phyloP scores from a whole-genome alignment of 2,329 filamentous ascomycete genomes.

The Calonectria crousiana region DNA sequence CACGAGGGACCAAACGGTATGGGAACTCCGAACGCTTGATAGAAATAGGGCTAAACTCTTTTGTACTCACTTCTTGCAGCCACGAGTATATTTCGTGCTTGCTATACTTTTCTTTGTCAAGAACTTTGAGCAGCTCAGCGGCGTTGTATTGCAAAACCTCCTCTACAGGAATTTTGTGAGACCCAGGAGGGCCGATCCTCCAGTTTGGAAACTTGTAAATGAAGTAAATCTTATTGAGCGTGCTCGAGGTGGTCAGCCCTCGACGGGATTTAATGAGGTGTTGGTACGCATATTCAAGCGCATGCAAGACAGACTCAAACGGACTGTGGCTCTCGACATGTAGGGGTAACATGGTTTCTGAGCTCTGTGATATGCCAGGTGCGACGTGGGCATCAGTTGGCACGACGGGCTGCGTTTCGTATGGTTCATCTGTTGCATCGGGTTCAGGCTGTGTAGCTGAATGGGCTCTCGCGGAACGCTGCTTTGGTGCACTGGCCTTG shows the following conservation, averaged over 20 bases:
- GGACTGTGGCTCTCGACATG: constrained; percentile 33
- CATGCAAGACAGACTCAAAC: constrained; percentile 45
- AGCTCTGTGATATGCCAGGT: constrained; percentile 4
- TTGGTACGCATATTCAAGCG: constrained; percentile 39
- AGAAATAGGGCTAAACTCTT: constrained; percentile 43
- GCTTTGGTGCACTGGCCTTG: constrained; percentile 20
- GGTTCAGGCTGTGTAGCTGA: constrained; percentile 25
- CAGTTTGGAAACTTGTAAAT: constrained; percentile 47
- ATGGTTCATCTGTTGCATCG: not conserved
- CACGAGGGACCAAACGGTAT: constrained; percentile 39
- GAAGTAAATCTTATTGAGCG: constrained; percentile 50
- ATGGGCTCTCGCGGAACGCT: constrained; percentile 34
- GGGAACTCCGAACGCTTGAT: constrained; percentile 48
- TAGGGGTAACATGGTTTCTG: not conserved
- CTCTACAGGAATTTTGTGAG: constrained; percentile 56
- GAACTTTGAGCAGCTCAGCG: constrained; percentile 50
- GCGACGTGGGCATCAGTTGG: constrained; percentile 17
- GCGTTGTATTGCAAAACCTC: constrained; percentile 62
- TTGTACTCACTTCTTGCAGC: constrained; percentile 47
- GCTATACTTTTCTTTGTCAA: constrained; percentile 51
- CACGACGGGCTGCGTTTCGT: constrained; percentile 10
- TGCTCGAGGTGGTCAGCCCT: constrained; percentile 34
- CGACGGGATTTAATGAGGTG: constrained; percentile 33
- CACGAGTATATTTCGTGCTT: constrained; percentile 48
- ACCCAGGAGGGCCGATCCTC: constrained; percentile 43